Percentiles rank a stretch among this genome's conserved stretches.
These are phyloP conservation scores for Mycena chlorophos DNA, from an alignment of 768 basidiomycete species.

Conservation along the genomic window DNA sequence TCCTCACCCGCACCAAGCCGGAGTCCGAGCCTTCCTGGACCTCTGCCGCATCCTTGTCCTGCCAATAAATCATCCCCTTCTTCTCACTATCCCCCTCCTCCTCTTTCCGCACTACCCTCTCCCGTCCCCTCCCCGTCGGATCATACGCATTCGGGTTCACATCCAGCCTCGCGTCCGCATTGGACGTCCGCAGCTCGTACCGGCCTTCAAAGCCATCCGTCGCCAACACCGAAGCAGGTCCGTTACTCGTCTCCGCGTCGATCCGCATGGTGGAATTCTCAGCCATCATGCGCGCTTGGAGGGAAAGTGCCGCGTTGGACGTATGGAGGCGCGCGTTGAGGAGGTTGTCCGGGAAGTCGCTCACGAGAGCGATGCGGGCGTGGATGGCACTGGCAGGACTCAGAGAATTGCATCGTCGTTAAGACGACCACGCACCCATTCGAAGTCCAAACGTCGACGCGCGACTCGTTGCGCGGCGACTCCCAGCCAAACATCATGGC, in stretches of 20 bases:
- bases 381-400: slow-evolving; percentile 3
- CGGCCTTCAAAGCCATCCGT: slow-evolving; percentile 7
- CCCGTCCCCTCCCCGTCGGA: slow-evolving; percentile 1
- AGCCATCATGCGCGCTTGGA: neutral
- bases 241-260: slow-evolving; percentile 10
- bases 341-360: neutral
- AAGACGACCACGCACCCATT: slow-evolving; percentile 8
- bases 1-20: neutral
- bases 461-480: slow-evolving; percentile 3
- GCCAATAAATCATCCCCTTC: neutral
- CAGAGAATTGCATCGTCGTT: neutral
- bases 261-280: slow-evolving; percentile 6
- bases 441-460: slow-evolving; percentile 7
- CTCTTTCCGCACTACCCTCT: neutral
- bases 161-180: neutral
- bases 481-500: slow-evolving; percentile 12
- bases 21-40: neutral
- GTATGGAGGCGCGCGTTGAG: slow-evolving; percentile 3
- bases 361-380: neutral
- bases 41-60: neutral
- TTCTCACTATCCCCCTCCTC: neutral
- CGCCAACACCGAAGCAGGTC: neutral
- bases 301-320: neutral
- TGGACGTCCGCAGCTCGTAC: slow-evolving; percentile 12
- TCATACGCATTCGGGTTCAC: neutral